Evolutionary conservation across 495 filamentous ascomycete genomes (phyloP).

Genomic region (Neurospora africana): DNA sequence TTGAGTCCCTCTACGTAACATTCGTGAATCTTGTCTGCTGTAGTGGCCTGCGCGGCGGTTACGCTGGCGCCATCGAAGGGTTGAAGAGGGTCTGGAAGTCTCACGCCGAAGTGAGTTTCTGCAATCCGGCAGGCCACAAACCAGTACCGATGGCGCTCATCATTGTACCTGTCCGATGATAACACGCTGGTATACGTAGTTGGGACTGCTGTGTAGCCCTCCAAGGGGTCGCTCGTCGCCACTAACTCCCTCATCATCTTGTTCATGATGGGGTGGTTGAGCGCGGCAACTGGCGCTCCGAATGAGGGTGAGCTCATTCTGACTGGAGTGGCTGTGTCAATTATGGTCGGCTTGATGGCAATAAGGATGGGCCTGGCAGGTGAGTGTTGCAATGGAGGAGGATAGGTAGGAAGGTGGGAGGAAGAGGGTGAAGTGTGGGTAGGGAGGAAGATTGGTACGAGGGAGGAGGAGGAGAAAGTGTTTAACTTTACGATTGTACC

Average conservation of each 20-base stretch:
- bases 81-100: neutral
- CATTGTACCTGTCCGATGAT: neutral
- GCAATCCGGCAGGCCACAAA: neutral
- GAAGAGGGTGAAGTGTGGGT: neutral
- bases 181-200: neutral
- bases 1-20: neutral
- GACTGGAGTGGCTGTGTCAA: no score
- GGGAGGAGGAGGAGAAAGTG: neutral
- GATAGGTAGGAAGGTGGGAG: neutral
- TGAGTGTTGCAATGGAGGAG: neutral
- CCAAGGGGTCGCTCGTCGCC: no score
- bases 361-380: no score
- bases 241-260: neutral
- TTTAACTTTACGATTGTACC: neutral
- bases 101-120: neutral
- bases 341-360: no score
- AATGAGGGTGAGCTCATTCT: neutral
- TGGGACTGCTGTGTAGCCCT: no score
- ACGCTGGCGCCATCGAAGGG: neutral
- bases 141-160: neutral
- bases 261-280: neutral
- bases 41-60: neutral
- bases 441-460: neutral
- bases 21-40: neutral
- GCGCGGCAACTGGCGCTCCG: neutral